These are phyloP conservation scores for Fusarium annulatum DNA, from an alignment of 2,329 filamentous ascomycete genomes.

Conservation along the genomic window DNA sequence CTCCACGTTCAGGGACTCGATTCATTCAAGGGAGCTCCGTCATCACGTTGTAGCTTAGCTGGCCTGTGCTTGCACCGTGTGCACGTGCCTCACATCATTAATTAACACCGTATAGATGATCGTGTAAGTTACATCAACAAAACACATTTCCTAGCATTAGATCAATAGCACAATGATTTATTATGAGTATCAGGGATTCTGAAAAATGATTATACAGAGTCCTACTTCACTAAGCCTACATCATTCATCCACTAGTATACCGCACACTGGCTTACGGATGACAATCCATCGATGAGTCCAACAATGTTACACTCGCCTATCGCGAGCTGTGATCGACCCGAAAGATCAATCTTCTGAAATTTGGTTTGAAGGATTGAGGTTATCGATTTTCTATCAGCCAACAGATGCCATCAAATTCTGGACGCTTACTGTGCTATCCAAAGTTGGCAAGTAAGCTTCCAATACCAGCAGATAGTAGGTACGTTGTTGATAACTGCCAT, in stretches of 20 bases:
- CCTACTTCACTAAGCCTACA: no score
- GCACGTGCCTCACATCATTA: not conserved
- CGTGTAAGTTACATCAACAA: slow-evolving; percentile 3
- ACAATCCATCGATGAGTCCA: not conserved
- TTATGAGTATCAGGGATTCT: no score
- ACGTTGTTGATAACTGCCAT: not conserved
- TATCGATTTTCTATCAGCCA: not conserved
- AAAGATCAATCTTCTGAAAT: not conserved
- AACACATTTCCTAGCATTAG: not conserved
- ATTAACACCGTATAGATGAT: slow-evolving; percentile 8
- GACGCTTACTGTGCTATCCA: not conserved
- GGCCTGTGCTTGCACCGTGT: slow-evolving; percentile 45
- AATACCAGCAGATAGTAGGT: not conserved
- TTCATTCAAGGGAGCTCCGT: slow-evolving; percentile 41
- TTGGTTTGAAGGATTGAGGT: not conserved
- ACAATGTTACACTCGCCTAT: slow-evolving; percentile 3
- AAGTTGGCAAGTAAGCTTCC: not conserved
- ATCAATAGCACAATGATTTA: not conserved
- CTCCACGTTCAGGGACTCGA: slow-evolving; percentile 31
- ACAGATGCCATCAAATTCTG: not conserved
- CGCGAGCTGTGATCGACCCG: not conserved
- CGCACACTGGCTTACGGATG: no score
- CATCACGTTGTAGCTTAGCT: slow-evolving; percentile 46
- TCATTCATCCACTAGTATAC: no score
- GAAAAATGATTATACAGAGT: no score